Conservation (phyloP, 2,329 filamentous ascomycete genomes). For the Xylaria sp. region DNA sequence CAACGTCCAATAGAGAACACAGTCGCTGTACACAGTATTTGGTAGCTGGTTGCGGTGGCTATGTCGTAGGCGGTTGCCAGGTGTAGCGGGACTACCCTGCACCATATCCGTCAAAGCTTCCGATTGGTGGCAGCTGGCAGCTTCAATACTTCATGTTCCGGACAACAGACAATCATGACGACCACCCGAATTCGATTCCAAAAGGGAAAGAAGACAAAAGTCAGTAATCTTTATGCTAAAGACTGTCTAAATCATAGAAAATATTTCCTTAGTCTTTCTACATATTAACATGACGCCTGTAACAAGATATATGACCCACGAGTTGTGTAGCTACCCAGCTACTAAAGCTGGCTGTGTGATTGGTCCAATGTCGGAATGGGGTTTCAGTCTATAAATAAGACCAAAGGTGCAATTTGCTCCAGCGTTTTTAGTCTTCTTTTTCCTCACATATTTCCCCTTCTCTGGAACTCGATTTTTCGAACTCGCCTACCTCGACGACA, state of each 20-base stretch:
- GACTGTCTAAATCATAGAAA: not conserved
- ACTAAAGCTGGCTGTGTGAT: constrained; percentile 32
- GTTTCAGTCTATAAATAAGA: constrained; percentile 27
- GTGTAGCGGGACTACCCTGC: constrained; percentile 35
- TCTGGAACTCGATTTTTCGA: constrained; percentile 51
- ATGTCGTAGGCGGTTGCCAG: constrained; percentile 23
- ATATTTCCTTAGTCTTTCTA: not conserved
- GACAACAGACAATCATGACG: not conserved
- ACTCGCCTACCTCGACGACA: constrained; percentile 45
- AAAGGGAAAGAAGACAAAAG: not conserved
- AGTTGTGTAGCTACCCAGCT: not conserved
- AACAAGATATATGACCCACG: not conserved
- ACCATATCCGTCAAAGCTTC: not conserved
- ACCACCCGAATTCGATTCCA: not conserved
- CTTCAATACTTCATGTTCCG: not conserved
- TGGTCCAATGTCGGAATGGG: constrained; percentile 35
- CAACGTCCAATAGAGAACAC: constrained; percentile 22
- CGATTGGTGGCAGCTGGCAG: constrained; percentile 26
- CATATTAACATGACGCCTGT: not conserved
- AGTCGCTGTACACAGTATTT: constrained; percentile 11
- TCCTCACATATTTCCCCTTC: constrained; percentile 64
- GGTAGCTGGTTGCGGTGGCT: not conserved
- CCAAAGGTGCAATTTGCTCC: constrained; percentile 18
- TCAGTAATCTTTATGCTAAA: not conserved
- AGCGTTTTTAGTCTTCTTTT: constrained; percentile 45